Evolutionary conservation across 257 asterid species (phyloP).

Genomic region (Scutellaria barbata): DNA sequence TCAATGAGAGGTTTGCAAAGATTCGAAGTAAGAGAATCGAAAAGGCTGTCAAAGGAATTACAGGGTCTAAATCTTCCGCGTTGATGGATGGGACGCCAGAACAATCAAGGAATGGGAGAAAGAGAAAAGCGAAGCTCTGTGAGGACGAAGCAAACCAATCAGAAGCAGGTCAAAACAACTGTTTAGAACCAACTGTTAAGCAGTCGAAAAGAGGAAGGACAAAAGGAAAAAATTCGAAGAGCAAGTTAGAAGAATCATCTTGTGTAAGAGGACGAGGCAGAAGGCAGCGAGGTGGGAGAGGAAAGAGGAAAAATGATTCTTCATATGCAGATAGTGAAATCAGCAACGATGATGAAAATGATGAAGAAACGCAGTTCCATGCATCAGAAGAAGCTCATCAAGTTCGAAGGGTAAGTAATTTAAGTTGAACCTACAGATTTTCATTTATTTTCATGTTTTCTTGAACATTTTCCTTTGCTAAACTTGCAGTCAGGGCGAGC

Average conservation of each 20-base stretch:
- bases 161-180: slow-evolving; percentile 36
- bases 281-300: slow-evolving; percentile 42
- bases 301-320: slow-evolving; percentile 45
- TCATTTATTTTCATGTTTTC: slow-evolving; percentile 2
- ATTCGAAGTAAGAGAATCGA: slow-evolving; percentile 90
- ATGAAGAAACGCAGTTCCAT: slow-evolving; percentile 42
- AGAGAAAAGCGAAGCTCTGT: slow-evolving; percentile 47
- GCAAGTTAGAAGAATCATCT: slow-evolving; percentile 28
- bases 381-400: slow-evolving; percentile 47
- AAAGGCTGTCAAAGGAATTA: slow-evolving; percentile 82
- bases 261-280: slow-evolving; percentile 42
- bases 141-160: slow-evolving; percentile 41
- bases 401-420: slow-evolving; percentile 68
- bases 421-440: background rate
- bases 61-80: slow-evolving; percentile 57
- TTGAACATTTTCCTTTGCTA: background rate
- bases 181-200: slow-evolving; percentile 37
- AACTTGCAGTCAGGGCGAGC: slow-evolving; percentile 69
- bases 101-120: slow-evolving; percentile 54
- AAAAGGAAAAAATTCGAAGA: slow-evolving; percentile 36
- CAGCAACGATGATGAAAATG: slow-evolving; percentile 48
- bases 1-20: slow-evolving; percentile 94
- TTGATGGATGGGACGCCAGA: slow-evolving; percentile 50
- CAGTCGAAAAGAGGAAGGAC: slow-evolving; percentile 47
- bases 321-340: slow-evolving; percentile 36